Conservation (phyloP, 306 rosid species). For the Glycine tomentella region DNA sequence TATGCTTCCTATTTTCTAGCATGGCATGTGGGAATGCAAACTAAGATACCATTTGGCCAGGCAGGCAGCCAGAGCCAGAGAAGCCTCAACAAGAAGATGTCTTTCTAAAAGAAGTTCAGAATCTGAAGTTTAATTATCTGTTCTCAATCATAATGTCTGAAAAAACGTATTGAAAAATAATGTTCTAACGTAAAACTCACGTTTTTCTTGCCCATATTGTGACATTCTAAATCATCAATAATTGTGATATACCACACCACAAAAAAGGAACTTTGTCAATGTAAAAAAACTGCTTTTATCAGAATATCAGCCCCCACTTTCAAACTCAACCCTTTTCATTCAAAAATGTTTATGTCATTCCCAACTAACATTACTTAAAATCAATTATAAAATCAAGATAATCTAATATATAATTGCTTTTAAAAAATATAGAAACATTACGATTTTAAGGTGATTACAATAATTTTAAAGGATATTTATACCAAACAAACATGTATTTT, state of each 20-base stretch:
- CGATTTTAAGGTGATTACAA: too few species aligned
- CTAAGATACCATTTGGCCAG: not conserved
- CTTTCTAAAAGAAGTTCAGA: not conserved
- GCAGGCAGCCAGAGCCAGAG: slow-evolving; percentile 19
- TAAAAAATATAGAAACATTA: too few species aligned
- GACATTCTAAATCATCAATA: slow-evolving; percentile 41
- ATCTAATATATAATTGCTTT: too few species aligned
- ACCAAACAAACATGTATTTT: too few species aligned
- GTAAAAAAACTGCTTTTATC: slow-evolving; percentile 2
- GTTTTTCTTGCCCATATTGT: slow-evolving; percentile 36
- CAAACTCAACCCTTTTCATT: not conserved
- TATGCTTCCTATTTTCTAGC: slow-evolving; percentile 1
- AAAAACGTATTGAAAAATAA: slow-evolving; percentile 3
- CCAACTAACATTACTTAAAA: not conserved
- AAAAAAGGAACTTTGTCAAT: slow-evolving; percentile 1
- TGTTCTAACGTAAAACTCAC: slow-evolving; percentile 12
- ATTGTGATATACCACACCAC: slow-evolving; percentile 33
- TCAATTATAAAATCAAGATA: not conserved
- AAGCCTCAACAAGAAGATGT: slow-evolving; percentile 3
- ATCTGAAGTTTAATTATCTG: slow-evolving; percentile 6
- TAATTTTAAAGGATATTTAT: too few species aligned
- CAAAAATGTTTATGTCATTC: not conserved
- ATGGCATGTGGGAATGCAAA: slow-evolving; percentile 37
- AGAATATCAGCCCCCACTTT: slow-evolving; percentile 13
- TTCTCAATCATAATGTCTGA: slow-evolving; percentile 7